phyloP scores from a whole-genome alignment of 2,329 filamentous ascomycete species.

The Ceratocystis huliohia region DNA sequence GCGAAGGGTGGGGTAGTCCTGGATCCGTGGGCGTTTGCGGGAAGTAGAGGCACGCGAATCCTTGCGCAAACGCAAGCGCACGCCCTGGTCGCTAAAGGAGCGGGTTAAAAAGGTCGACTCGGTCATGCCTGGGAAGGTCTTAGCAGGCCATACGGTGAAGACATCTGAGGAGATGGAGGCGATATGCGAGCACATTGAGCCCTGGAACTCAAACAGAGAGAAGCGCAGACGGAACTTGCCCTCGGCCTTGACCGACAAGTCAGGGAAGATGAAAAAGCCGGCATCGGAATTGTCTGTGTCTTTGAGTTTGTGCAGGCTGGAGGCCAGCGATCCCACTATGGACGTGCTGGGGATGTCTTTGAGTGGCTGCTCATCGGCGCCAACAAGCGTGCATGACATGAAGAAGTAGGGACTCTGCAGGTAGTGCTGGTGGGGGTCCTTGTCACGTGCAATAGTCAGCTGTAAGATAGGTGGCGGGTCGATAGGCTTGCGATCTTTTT shows the following conservation, averaged over 20 bases:
- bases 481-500: slow-evolving; percentile 76
- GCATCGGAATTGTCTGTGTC: slow-evolving; percentile 65
- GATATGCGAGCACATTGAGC: slow-evolving; percentile 27
- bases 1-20: slow-evolving; percentile 18
- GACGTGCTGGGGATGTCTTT: slow-evolving; percentile 33
- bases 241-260: slow-evolving; percentile 64
- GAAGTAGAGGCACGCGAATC: slow-evolving; percentile 53
- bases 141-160: slow-evolving; percentile 54
- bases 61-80: slow-evolving; percentile 69
- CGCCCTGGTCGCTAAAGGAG: slow-evolving; percentile 76
- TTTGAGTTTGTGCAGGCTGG: slow-evolving; percentile 70
- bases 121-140: slow-evolving; percentile 65
- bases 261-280: slow-evolving; percentile 83
- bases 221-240: slow-evolving; percentile 65
- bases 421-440: slow-evolving; percentile 37
- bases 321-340: slow-evolving; percentile 60
- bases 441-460: slow-evolving; percentile 35
- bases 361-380: slow-evolving; percentile 32
- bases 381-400: slow-evolving; percentile 34
- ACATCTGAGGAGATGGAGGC: slow-evolving; percentile 43
- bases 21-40: slow-evolving; percentile 31
- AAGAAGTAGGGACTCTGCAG: slow-evolving; percentile 35
- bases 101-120: slow-evolving; percentile 73
- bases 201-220: slow-evolving; percentile 50
- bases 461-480: slow-evolving; percentile 79